phyloP scores from a whole-genome alignment of 2,329 filamentous ascomycete species.

The Colletotrichum sidae region DNA sequence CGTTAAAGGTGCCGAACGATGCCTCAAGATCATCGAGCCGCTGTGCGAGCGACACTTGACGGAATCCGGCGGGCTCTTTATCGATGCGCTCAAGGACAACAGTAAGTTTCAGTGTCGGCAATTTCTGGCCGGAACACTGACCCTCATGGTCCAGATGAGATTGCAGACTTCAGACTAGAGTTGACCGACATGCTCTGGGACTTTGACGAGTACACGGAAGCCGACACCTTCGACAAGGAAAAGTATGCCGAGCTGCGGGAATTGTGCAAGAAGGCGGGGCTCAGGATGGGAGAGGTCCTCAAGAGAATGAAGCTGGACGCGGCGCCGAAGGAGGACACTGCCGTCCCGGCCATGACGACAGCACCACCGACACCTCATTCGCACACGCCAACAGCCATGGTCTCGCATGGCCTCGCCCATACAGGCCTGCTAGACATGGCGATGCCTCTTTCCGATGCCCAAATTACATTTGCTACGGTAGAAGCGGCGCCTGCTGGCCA shows the following conservation, averaged over 20 bases:
- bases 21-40: conserved; percentile 63
- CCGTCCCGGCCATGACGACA: conserved; percentile 5
- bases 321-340: conserved; percentile 20
- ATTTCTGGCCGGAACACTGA: background rate
- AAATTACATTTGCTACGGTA: background rate
- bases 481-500: conserved; percentile 35
- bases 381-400: too few species aligned
- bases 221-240: conserved; percentile 61
- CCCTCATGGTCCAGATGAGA: conserved; percentile 54
- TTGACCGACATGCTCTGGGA: conserved; percentile 66
- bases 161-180: conserved; percentile 59
- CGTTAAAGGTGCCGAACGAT: conserved; percentile 61
- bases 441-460: too few species aligned
- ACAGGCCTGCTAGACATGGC: too few species aligned
- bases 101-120: conserved; percentile 51
- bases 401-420: too few species aligned
- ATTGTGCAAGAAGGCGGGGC: conserved; percentile 60
- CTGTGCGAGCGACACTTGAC: conserved; percentile 60
- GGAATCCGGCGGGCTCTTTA: conserved; percentile 62
- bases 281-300: conserved; percentile 61
- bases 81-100: conserved; percentile 64
- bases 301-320: conserved; percentile 65
- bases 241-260: conserved; percentile 62
- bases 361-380: conserved; percentile 3
- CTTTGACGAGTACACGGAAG: conserved; percentile 66